Base-by-base conservation (phyloP, 179 eudicot genomes). In the Carnegiea gigantea region DNA sequence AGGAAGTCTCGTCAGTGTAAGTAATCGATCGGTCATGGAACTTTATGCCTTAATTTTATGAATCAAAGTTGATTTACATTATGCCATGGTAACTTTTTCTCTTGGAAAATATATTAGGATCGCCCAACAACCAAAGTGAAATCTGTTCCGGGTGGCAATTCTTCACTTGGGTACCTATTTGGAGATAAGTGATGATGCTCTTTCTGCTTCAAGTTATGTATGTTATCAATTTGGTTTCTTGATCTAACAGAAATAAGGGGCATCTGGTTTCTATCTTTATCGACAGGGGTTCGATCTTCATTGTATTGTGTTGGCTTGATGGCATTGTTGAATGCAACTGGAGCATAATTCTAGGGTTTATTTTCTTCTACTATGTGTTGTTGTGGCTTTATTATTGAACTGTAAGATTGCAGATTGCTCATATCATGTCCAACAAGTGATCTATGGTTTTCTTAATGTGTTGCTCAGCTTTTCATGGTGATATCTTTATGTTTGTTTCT, bases 141-240 rank as follows among this genome's bases (percentile, higher is more conserved):
- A 18, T 91, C 92, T 53, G 92, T 81, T 64, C 98, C 95, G 1
- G 98, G 98, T 77, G 98, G 95, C 83, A 91, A 80, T 77, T 93
- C 98, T 38, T 90, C 95, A 71, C 89, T 93, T 40, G 97, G 97
- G 64, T 93, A 92, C 90, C 80, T 93, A 82, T 93, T 93, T 80
- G 95, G 93, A 89, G 95, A 92, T 86, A 92, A 93, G 89, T 92
- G 87, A 86, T 92, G 86, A 86, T 75, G 17, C 44, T n/a, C 59
- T 59, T 83, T 83, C 60, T 80, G 54, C 64, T 57, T 6, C 17
- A 15, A 46, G 21, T 1, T 54, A 79, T 79, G 30, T 54, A 79
- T 79, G 30, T 17, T 44, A 54, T 26, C 18, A n/a, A n/a, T 62
- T 23, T 3, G 11, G 68, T 9, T 62, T 62, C 28, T 62, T 62